These are phyloP conservation scores for Ogataea salicorniae DNA, from an alignment of 805 yeast genomes.

Conservation along the genomic window DNA sequence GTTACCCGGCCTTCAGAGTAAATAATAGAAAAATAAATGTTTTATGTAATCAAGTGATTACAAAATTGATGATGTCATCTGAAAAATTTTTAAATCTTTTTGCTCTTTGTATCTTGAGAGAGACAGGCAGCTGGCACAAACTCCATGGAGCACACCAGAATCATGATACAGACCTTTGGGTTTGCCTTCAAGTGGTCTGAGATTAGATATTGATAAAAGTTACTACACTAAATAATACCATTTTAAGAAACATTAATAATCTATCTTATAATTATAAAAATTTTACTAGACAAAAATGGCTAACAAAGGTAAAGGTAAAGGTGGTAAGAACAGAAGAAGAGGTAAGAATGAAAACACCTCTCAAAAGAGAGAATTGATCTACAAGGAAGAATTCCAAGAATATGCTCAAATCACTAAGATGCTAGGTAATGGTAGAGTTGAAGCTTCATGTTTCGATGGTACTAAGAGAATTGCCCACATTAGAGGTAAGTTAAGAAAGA, in stretches of 20 bases:
- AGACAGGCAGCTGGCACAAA: too few species aligned
- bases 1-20: not conserved
- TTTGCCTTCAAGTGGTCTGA: too few species aligned
- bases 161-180: too few species aligned
- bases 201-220: too few species aligned
- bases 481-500: conserved; percentile 98
- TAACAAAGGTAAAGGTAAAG: conserved; percentile 40
- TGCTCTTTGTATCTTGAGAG: too few species aligned
- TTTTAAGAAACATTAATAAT: too few species aligned
- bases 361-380: conserved; percentile 89
- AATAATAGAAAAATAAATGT: not conserved
- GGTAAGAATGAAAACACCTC: conserved; percentile 93
- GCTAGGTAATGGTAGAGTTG: conserved; percentile 97
- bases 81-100: not conserved
- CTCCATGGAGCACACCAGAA: too few species aligned
- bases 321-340: conserved; percentile 95
- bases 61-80: too few species aligned
- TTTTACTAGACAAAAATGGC: conserved; percentile 49
- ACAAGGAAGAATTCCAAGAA: conserved; percentile 95
- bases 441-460: conserved; percentile 94
- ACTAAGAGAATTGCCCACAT: conserved; percentile 92
- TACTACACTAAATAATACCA: too few species aligned
- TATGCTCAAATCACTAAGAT: conserved; percentile 97
- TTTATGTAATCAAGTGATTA: not conserved
- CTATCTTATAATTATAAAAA: not conserved